Base-by-base conservation (phyloP, 208 protist species). In the Hexamita inflata region DNA sequence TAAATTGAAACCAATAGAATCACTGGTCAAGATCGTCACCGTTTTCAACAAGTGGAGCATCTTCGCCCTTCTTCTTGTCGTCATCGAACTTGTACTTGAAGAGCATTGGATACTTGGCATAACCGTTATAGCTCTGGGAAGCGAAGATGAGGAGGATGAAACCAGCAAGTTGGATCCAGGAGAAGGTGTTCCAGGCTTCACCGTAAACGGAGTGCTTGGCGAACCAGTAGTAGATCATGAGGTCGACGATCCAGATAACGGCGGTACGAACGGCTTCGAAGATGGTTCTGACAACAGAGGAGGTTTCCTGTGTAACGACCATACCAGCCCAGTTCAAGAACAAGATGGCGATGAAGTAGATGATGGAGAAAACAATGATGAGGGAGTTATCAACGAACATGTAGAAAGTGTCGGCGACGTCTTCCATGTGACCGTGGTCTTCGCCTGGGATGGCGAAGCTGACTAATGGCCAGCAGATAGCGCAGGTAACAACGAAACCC, bases 381-480 rank as follows among this genome's bases (percentile, higher is more conserved):
- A 30, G 7, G 0, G 0, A 0, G 60, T 74, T 78, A 32, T 75
- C 45, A 13, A 0, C 13, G 7, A 83, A 26, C 79, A 83, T 83
- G 29, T 62, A 42, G 49, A 83, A 78, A 30, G 74, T 68, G 42
- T 83, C 81, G 13, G 62, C 29, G n/a, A 42, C 35, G 57, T 83
- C 76, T 64, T 83, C 81, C 15, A 68, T 0, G 30, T 2, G 1
- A 67, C 32, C 13, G 66, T 40, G 9, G 38, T 83, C 80, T 32
- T 29, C 4, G 19, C 79, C 67, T 38, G 84, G 87, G 41, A 91
- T 75, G 34, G 24, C 60, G 24, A 88, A 82, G 77, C 90, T 88
- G 61, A 89, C 57, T 0, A 90, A 39, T 32, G 88, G 85, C 1
- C 89, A 79, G 1, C 91, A 79, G 30, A 83, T 83, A 53, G 87